These are phyloP conservation scores for Candida chilensis DNA, from an alignment of 805 yeast genomes.

Conservation along the genomic window DNA sequence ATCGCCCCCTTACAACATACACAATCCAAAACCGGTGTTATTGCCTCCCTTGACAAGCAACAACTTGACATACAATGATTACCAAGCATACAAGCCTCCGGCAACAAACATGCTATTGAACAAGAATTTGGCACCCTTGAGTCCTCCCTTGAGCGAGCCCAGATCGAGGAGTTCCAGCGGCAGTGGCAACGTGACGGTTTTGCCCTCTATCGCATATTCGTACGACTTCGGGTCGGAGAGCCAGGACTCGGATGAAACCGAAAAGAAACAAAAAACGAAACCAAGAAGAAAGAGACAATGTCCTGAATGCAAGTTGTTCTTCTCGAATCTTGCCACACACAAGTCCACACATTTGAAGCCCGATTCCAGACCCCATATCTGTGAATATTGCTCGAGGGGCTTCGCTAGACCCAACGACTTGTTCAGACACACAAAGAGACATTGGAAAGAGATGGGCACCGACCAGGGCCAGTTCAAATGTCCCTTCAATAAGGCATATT, in stretches of 20 bases:
- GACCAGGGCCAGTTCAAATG: slow-evolving; percentile 69
- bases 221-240: too few species aligned
- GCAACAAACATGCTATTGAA: too few species aligned
- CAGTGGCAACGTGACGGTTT: too few species aligned
- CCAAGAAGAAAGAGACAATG: slow-evolving; percentile 65
- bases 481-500: slow-evolving; percentile 52
- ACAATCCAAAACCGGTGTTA: too few species aligned
- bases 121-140: too few species aligned
- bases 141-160: too few species aligned
- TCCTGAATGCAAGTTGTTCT: slow-evolving; percentile 57
- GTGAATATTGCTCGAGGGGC: slow-evolving; percentile 73
- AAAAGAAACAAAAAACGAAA: slow-evolving; percentile 9
- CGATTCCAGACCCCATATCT: slow-evolving; percentile 66
- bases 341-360: slow-evolving; percentile 70
- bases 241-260: background rate
- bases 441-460: slow-evolving; percentile 66
- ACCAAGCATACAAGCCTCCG: too few species aligned
- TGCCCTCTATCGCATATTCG: too few species aligned
- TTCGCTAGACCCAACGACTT: slow-evolving; percentile 85
- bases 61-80: too few species aligned
- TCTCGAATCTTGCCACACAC: slow-evolving; percentile 78
- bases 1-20: too few species aligned
- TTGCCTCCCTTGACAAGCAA: too few species aligned
- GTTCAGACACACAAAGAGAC: slow-evolving; percentile 78
- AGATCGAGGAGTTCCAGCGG: too few species aligned